Conservation (phyloP, 1,139 yeast genomes). For the Sporopachydermia cereana region DNA sequence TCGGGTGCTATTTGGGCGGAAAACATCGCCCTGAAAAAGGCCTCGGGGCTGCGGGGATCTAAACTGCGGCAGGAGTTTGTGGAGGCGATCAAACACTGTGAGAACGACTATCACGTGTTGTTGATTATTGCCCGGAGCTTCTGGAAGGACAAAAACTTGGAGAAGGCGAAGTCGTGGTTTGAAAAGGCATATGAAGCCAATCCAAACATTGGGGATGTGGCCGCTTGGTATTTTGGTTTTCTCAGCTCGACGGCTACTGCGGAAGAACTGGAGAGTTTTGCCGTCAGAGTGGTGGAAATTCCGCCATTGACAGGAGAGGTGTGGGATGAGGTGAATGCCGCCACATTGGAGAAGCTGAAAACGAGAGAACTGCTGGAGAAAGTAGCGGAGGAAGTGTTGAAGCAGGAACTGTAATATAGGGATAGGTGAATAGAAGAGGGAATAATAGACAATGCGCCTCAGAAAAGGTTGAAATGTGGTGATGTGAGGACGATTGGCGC, state of each 20-base stretch:
- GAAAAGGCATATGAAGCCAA: slow-evolving; percentile 53
- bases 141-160: slow-evolving; percentile 53
- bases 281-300: slow-evolving; percentile 25
- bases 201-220: slow-evolving; percentile 55
- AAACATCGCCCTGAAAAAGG: slow-evolving; percentile 36
- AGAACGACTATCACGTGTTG: slow-evolving; percentile 48
- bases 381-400: background rate
- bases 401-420: background rate
- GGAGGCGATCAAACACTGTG: slow-evolving; percentile 61
- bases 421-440: background rate
- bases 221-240: slow-evolving; percentile 58
- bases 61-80: slow-evolving; percentile 54
- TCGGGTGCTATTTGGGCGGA: slow-evolving; percentile 56
- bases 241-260: slow-evolving; percentile 22
- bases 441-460: too few species aligned
- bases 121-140: slow-evolving; percentile 56
- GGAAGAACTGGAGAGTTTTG: slow-evolving; percentile 20
- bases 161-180: slow-evolving; percentile 66
- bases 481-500: too few species aligned
- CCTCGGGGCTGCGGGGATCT: slow-evolving; percentile 29
- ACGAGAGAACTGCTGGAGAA: background rate
- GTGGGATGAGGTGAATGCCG: slow-evolving; percentile 43
- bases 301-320: slow-evolving; percentile 47
- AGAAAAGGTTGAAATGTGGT: too few species aligned
- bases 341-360: slow-evolving; percentile 23